Conservation (phyloP, 352 stramenopile genomes). For the Phytophthora cryptogea region DNA sequence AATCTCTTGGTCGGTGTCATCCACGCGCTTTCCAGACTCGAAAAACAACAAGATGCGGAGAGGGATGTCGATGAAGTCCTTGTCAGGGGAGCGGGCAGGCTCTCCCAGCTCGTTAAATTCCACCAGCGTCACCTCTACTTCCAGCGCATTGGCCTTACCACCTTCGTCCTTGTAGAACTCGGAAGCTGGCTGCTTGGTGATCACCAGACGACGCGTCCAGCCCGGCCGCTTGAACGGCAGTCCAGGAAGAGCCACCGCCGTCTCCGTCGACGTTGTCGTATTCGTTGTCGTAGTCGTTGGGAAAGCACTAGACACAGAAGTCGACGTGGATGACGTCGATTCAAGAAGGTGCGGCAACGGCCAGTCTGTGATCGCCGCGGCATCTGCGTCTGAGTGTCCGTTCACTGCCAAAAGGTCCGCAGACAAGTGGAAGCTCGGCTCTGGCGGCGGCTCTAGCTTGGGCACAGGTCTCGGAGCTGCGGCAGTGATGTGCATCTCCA, state of each 20-base stretch:
- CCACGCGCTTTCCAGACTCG: constrained; percentile 84
- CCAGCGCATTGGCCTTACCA: constrained; percentile 79
- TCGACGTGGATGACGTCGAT: constrained; percentile 16
- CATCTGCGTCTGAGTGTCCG: constrained; percentile 4
- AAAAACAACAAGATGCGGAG: constrained; percentile 83
- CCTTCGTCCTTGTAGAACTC: constrained; percentile 92
- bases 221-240: constrained; percentile 43
- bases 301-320: constrained; percentile 14
- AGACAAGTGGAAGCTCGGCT: constrained; percentile 31
- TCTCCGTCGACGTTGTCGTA: constrained; percentile 13
- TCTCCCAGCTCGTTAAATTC: constrained; percentile 81
- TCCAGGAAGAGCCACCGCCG: neutral
- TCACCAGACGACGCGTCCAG: constrained; percentile 78
- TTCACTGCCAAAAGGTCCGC: constrained; percentile 19
- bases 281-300: constrained; percentile 9
- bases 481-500: constrained; percentile 40
- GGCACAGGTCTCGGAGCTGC: constrained; percentile 17
- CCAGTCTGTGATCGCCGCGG: constrained; percentile 18
- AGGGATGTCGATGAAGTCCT: constrained; percentile 83
- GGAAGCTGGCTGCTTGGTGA: constrained; percentile 83
- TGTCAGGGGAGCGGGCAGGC: constrained; percentile 58
- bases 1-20: constrained; percentile 86
- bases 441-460: constrained; percentile 21
- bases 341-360: constrained; percentile 28
- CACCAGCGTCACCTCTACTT: constrained; percentile 80